Evolutionary conservation across 2,329 filamentous ascomycete genomes (phyloP).

Genomic region (Fusarium nurragi): DNA sequence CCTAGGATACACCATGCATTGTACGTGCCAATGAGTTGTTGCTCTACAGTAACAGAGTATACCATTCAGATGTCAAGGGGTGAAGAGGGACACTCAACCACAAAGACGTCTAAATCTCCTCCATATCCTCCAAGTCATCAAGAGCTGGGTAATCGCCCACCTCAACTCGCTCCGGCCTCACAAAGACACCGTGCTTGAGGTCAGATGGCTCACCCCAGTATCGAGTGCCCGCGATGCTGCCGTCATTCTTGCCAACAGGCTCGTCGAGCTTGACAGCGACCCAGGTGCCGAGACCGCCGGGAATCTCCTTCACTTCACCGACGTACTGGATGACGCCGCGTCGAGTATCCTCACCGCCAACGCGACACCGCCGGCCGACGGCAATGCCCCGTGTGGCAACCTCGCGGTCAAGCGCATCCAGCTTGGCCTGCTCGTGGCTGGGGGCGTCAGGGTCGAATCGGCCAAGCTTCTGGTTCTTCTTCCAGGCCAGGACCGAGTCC

Average conservation of each 20-base stretch:
- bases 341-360: conserved; percentile 73
- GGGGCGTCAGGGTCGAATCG: conserved; percentile 91
- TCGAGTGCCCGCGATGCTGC: conserved; percentile 70
- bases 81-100: neutral
- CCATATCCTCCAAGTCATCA: conserved; percentile 80
- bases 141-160: conserved; percentile 76
- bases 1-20: neutral
- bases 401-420: conserved; percentile 74
- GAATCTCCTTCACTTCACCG: conserved; percentile 78
- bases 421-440: conserved; percentile 75
- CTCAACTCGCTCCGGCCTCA: conserved; percentile 80
- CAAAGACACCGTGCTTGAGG: conserved; percentile 80
- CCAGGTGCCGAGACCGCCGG: conserved; percentile 72
- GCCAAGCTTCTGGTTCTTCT: conserved; percentile 92
- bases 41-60: neutral
- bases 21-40: neutral
- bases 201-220: conserved; percentile 75
- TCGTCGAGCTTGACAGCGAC: conserved; percentile 80
- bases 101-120: conserved; percentile 65
- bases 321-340: conserved; percentile 77
- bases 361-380: conserved; percentile 70
- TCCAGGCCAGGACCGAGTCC: conserved; percentile 94
- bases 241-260: conserved; percentile 84
- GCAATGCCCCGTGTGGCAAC: conserved; percentile 74
- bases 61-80: neutral